phyloP scores from a whole-genome alignment of 2,329 filamentous ascomycete species.

The Aspergillus aculeatus region DNA sequence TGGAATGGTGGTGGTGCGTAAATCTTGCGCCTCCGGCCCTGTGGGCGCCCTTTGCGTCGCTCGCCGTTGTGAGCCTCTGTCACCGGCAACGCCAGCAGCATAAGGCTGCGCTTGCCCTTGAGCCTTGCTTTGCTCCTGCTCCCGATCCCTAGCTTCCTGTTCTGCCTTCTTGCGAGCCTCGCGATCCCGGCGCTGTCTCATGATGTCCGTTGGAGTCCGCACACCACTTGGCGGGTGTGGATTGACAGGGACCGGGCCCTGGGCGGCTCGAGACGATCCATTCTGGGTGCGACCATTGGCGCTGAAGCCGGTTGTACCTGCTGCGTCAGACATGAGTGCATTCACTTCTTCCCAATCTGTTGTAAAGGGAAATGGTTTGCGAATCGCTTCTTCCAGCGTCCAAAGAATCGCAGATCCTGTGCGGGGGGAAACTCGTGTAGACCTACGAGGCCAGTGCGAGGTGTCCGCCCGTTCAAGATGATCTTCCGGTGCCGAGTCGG shows the following conservation, averaged over 20 bases:
- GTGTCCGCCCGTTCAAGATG: conserved; percentile 34
- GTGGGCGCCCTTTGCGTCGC: conserved; percentile 11
- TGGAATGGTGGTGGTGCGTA: conserved; percentile 14
- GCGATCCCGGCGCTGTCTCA: conserved; percentile 78
- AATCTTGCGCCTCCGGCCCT: conserved; percentile 11
- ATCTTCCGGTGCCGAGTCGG: conserved; percentile 32
- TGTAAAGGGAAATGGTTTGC: conserved; percentile 78
- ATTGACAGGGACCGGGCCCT: conserved; percentile 54
- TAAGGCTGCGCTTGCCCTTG: conserved; percentile 34
- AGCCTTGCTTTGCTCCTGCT: conserved; percentile 44
- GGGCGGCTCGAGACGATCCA: conserved; percentile 54
- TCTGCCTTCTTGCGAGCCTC: conserved; percentile 70
- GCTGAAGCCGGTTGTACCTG: conserved; percentile 48
- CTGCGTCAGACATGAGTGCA: conserved; percentile 86
- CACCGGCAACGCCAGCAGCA: conserved; percentile 46
- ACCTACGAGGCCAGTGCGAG: conserved; percentile 53
- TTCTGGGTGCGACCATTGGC: conserved; percentile 59
- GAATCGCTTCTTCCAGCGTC: conserved; percentile 85
- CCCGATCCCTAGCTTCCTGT: conserved; percentile 59
- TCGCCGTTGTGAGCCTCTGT: conserved; percentile 23
- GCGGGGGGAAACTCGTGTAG: conserved; percentile 69
- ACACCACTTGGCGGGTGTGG: conserved; percentile 59
- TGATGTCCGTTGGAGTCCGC: conserved; percentile 83
- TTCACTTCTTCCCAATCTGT: conserved; percentile 82
- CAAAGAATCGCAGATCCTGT: conserved; percentile 90